These are phyloP conservation scores for Cladosporium halotolerans DNA, from an alignment of 2,329 filamentous ascomycete species.

Conservation along the genomic window DNA sequence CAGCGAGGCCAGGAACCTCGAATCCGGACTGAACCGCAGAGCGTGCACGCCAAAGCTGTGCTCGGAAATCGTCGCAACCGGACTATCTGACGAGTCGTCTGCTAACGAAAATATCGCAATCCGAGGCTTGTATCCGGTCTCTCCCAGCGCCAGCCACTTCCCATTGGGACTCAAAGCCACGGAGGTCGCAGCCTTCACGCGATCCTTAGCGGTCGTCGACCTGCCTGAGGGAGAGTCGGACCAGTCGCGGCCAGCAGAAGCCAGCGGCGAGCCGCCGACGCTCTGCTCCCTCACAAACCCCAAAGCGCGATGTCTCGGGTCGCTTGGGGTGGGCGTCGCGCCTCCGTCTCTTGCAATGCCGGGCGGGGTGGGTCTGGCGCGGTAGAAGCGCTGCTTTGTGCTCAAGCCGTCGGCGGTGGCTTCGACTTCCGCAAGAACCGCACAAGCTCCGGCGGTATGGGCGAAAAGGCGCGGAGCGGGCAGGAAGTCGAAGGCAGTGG, in stretches of 20 bases:
- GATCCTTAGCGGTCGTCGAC: conserved; percentile 81
- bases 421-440: conserved; percentile 79
- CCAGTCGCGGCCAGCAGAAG: conserved; percentile 36
- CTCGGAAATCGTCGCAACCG: conserved; percentile 78
- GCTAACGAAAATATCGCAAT: conserved; percentile 82
- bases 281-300: conserved; percentile 34
- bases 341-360: conserved; percentile 18
- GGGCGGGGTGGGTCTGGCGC: conserved; percentile 47
- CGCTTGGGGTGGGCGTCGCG: conserved; percentile 22
- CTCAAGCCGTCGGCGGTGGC: conserved; percentile 44
- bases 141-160: conserved; percentile 81
- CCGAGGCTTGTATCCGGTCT: conserved; percentile 87
- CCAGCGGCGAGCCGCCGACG: conserved; percentile 40
- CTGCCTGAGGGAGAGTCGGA: conserved; percentile 57
- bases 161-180: conserved; percentile 83
- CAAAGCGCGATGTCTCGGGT: conserved; percentile 20
- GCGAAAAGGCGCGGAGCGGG: conserved; percentile 67
- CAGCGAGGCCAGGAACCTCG: conserved; percentile 78
- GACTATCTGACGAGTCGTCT: conserved; percentile 70
- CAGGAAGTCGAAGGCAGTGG: conserved; percentile 80
- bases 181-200: conserved; percentile 90
- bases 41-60: conserved; percentile 85
- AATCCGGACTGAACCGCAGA: conserved; percentile 83
- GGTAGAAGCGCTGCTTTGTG: conserved; percentile 78
- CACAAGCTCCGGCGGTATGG: conserved; percentile 86